Base-by-base conservation (phyloP, 257 asterid genomes). In the Verbascum thapsus region DNA sequence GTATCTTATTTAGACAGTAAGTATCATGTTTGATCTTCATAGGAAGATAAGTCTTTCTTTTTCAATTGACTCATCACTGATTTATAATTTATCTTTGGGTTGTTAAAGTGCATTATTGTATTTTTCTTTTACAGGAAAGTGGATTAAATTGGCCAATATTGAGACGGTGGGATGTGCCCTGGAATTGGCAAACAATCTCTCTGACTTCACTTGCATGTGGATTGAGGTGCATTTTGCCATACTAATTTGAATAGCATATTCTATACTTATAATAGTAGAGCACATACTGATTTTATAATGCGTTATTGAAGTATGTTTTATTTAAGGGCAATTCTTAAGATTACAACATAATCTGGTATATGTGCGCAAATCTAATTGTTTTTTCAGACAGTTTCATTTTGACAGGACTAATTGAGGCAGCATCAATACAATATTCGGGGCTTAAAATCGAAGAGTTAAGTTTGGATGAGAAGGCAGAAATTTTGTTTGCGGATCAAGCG, bases 111-210 rank as follows among this genome's bases (percentile, higher is more conserved):
- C 20, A 3, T 49, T 58, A 15, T 67, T 45, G 45, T 38, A 26
- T 26, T 2, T 26, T 2, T 56, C 23, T 71, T 74, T 44, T 34
- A 60, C 84, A 94, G 97, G 87, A 77, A 13, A 55, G 64, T 39
- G 77, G 68, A 67, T 47, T 79, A 38, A 85, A 75, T 15, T 85
- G 83, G 96, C 85, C 80, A 58, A 78, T 94, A 73, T 63, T 90
- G 78, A 82, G 78, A 64, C 75, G 90, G 37, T 94, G 99, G 99
- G 96, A 87, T 26, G 99, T 94, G 72, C 99, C 99, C 4, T 94
- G 99, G 99, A 87, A 82, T 74, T 94, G 99, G 99, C 99, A 94
- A 58, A 83, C 96, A 4, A 74, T 85, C 72, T 87, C 99, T 40
- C 76, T 94, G 63, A 75, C 90, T 63, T 87, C 97, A 8, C 83